These are phyloP conservation scores for Cyberlindnera mycetangii DNA, from an alignment of 805 yeast genomes.

Conservation along the genomic window DNA sequence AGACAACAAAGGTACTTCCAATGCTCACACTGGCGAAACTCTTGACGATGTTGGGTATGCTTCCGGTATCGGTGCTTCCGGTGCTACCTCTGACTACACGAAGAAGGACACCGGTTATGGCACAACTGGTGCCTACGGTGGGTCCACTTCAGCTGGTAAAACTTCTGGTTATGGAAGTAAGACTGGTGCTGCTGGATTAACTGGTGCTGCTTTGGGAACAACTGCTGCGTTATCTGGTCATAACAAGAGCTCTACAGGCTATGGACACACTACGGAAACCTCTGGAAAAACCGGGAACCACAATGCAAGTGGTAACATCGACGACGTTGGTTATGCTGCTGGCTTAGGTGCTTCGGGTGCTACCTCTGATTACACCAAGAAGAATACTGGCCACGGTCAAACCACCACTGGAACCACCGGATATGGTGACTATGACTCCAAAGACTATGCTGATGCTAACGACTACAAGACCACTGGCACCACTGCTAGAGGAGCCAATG, in stretches of 20 bases:
- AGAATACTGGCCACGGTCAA: not conserved
- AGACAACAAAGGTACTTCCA: not conserved
- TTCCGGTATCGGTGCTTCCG: constrained; percentile 16
- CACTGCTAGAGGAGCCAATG: not conserved
- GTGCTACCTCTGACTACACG: constrained; percentile 12
- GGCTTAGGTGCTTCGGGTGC: constrained; percentile 18
- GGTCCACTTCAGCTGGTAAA: too few species aligned
- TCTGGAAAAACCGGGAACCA: too few species aligned
- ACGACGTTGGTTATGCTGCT: constrained; percentile 16
- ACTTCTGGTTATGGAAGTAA: too few species aligned
- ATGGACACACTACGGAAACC: too few species aligned
- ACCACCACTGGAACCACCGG: not conserved
- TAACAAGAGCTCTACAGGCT: too few species aligned
- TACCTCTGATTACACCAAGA: constrained; percentile 9
- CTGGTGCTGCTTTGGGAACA: too few species aligned
- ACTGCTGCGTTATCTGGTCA: too few species aligned
- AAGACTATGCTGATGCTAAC: not conserved
- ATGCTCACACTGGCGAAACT: not conserved
- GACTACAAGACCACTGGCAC: not conserved
- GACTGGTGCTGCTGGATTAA: too few species aligned
- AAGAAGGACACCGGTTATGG: not conserved
- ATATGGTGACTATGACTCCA: not conserved
- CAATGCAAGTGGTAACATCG: constrained; percentile 7
- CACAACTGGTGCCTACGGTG: too few species aligned
- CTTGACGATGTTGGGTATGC: constrained; percentile 13